These are phyloP conservation scores for Coemansia sp. DNA, from an alignment of 192 early-diverging fungal species.

Conservation along the genomic window DNA sequence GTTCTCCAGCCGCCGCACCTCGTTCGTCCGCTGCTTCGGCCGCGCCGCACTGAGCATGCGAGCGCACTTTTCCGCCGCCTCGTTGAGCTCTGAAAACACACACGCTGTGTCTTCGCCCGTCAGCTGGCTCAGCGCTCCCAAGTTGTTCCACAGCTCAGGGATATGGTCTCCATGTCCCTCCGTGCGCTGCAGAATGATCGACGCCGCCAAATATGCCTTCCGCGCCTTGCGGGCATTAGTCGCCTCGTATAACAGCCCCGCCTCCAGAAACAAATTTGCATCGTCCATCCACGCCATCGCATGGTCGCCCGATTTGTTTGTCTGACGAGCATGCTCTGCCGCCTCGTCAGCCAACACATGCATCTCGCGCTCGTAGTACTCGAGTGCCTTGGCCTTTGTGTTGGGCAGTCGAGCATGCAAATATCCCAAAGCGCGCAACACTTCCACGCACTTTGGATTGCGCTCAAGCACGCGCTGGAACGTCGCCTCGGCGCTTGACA, in stretches of 20 bases:
- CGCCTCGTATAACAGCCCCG: conserved; percentile 66
- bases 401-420: conserved; percentile 62
- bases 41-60: conserved; percentile 12
- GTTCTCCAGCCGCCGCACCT: conserved; percentile 31
- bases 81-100: conserved; percentile 13
- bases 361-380: conserved; percentile 66
- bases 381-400: conserved; percentile 65
- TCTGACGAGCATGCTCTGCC: conserved; percentile 44
- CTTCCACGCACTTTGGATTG: conserved; percentile 67
- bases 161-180: too few relatives aligned
- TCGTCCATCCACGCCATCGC: conserved; percentile 18
- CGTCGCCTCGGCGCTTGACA: conserved; percentile 47
- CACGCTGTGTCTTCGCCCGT: conserved; percentile 38
- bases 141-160: conserved; percentile 80
- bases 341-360: conserved; percentile 58
- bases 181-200: conserved; percentile 25
- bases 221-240: conserved; percentile 51
- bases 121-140: conserved; percentile 75
- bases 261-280: conserved; percentile 62
- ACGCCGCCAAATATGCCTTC: conserved; percentile 45
- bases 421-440: conserved; percentile 60
- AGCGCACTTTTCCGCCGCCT: conserved; percentile 18
- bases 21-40: conserved; percentile 5
- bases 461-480: conserved; percentile 62
- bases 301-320: background rate